phyloP scores from a whole-genome alignment of 1,284 basidiomycete species.

The Papiliotrema fonsecae region DNA sequence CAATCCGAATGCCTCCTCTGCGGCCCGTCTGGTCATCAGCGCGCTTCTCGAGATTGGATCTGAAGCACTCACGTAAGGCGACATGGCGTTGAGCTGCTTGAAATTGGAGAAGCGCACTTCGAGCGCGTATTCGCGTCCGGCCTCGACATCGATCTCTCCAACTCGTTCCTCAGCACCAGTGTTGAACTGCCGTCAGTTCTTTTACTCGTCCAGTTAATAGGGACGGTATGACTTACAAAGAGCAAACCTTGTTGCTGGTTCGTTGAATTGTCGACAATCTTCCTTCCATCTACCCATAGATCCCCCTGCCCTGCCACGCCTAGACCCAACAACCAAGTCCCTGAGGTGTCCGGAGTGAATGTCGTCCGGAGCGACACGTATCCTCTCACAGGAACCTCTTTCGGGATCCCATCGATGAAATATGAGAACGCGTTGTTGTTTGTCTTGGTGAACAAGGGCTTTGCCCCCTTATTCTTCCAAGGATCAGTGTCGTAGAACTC shows the following conservation, averaged over 20 bases:
- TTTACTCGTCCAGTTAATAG: neutral
- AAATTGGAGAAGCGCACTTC: conserved; percentile 32
- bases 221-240: conserved; percentile 15
- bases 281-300: conserved; percentile 53
- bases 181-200: conserved; percentile 14
- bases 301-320: conserved; percentile 63
- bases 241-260: conserved; percentile 21
- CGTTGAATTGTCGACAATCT: conserved; percentile 51
- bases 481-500: conserved; percentile 9
- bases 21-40: conserved; percentile 13
- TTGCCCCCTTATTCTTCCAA: conserved; percentile 8
- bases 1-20: conserved; percentile 19
- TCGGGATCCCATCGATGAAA: conserved; percentile 31
- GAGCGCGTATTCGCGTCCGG: conserved; percentile 17
- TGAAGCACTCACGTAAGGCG: conserved; percentile 21
- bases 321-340: conserved; percentile 63
- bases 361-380: conserved; percentile 38
- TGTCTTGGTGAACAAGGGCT: conserved; percentile 19
- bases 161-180: conserved; percentile 22
- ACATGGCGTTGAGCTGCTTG: conserved; percentile 24
- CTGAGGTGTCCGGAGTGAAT: conserved; percentile 49
- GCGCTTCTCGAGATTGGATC: too few relatives aligned
- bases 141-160: conserved; percentile 12
- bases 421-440: conserved; percentile 25
- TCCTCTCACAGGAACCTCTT: conserved; percentile 20